These are phyloP conservation scores for Tetrahymena thermophila DNA, from an alignment of 73 alveolate genomes.

Conservation along the genomic window DNA sequence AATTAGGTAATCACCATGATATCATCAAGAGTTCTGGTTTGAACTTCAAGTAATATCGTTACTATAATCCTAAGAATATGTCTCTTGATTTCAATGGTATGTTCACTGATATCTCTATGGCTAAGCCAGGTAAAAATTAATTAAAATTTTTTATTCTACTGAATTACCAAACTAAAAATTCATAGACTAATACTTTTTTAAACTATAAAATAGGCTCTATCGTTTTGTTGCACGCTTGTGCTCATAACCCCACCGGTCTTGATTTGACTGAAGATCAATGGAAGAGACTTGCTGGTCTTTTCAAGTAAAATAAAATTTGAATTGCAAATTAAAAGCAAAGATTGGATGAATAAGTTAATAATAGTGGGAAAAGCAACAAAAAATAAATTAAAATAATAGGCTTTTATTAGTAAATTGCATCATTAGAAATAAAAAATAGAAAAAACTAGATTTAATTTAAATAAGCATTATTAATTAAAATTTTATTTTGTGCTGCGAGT, in stretches of 20 bases:
- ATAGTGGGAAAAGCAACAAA: no score
- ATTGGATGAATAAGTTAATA: not conserved
- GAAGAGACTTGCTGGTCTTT: constrained; percentile 33
- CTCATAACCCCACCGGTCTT: constrained; percentile 98
- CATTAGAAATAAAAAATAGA: no score
- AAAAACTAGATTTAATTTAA: no score
- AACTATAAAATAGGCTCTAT: constrained; percentile 59
- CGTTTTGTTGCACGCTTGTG: constrained; percentile 93
- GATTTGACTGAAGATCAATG: constrained; percentile 81
- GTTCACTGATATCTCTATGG: constrained; percentile 54
- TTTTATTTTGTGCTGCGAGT: no score
- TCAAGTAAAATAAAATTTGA: not conserved
- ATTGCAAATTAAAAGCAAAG: not conserved
- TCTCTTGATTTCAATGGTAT: constrained; percentile 88
- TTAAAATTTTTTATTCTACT: not conserved
- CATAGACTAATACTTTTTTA: not conserved
- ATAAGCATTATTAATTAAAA: no score
- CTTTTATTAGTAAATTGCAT: no score
- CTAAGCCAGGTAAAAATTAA: constrained; percentile 16
- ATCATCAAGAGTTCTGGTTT: constrained; percentile 71
- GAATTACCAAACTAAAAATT: no score
- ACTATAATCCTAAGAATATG: constrained; percentile 76
- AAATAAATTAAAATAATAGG: no score
- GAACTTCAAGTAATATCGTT: constrained; percentile 76
- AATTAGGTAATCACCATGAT: constrained; percentile 59